A percentile compares a stretch with the other conserved stretches of the same genome.
Evolutionary conservation across 2,329 filamentous ascomycete genomes (phyloP).

Genomic region (Arthrocladium fulminans): DNA sequence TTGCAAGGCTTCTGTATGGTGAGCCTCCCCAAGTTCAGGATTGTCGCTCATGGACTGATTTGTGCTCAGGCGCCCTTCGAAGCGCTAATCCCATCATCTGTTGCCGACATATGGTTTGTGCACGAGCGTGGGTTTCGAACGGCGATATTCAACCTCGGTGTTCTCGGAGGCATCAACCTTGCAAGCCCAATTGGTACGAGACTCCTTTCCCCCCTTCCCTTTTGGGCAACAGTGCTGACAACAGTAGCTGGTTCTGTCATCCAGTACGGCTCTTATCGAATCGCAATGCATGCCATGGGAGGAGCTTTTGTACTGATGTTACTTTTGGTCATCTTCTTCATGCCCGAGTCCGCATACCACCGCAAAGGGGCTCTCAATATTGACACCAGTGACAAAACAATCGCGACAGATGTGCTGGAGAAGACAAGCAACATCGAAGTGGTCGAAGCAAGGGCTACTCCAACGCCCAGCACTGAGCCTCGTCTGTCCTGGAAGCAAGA

Average conservation of each 20-base stretch:
- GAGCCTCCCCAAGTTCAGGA: not conserved
- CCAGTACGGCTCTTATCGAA: slow-evolving; percentile 29
- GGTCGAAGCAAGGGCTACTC: not conserved
- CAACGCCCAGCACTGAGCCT: slow-evolving; percentile 13
- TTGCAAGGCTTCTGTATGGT: slow-evolving; percentile 27
- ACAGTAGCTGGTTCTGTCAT: slow-evolving; percentile 32
- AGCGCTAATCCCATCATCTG: slow-evolving; percentile 39
- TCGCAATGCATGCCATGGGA: slow-evolving; percentile 33
- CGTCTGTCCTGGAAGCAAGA: slow-evolving; percentile 24
- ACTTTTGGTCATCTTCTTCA: slow-evolving; percentile 35
- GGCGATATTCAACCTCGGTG: slow-evolving; percentile 36
- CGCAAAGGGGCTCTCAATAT: slow-evolving; percentile 29
- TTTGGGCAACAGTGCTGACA: not conserved
- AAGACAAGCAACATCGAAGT: slow-evolving; percentile 6
- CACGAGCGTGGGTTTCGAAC: slow-evolving; percentile 46
- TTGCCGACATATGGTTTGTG: slow-evolving; percentile 57
- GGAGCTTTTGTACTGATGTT: slow-evolving; percentile 32
- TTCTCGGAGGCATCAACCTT: slow-evolving; percentile 36
- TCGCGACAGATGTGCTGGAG: slow-evolving; percentile 22
- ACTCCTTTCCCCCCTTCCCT: slow-evolving; percentile 1
- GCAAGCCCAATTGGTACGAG: slow-evolving; percentile 32
- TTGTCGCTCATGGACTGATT: slow-evolving; percentile 23
- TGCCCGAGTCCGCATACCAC: slow-evolving; percentile 35
- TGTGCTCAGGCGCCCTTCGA: slow-evolving; percentile 27
- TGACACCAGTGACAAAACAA: slow-evolving; percentile 27